phyloP scores from a whole-genome alignment of 73 alveolate species.

The Paramecium sonneborni region DNA sequence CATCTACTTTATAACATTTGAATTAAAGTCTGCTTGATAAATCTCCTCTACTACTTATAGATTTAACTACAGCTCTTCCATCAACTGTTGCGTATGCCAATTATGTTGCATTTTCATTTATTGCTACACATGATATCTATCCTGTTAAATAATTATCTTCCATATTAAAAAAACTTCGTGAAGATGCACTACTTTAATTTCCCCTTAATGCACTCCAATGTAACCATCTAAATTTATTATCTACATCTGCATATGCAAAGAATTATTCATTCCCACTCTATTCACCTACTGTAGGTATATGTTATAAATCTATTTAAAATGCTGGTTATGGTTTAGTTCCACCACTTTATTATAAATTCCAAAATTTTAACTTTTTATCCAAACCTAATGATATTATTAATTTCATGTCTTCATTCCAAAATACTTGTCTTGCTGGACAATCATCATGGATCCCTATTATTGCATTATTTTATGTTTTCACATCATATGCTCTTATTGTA shows the following conservation, averaged over 20 bases:
- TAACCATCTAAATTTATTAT: not conserved
- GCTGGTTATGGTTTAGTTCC: constrained; percentile 6
- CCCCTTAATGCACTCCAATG: constrained; percentile 17
- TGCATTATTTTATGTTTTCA: not conserved
- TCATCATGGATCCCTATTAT: constrained; percentile 40
- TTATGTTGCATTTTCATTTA: not conserved
- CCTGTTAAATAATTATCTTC: not conserved
- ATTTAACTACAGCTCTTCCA: constrained; percentile 26
- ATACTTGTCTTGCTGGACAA: constrained; percentile 16
- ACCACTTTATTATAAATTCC: not conserved
- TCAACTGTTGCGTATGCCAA: constrained; percentile 50
- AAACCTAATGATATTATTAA: not conserved
- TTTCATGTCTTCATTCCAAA: not conserved
- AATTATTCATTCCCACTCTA: not conserved
- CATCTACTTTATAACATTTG: not conserved
- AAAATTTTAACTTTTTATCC: constrained; percentile 18
- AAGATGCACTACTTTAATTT: not conserved
- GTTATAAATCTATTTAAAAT: not conserved
- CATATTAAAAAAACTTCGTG: constrained; percentile 28
- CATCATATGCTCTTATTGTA: constrained; percentile 35
- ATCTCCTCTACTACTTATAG: not conserved
- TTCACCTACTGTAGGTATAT: constrained; percentile 32
- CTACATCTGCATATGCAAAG: constrained; percentile 43
- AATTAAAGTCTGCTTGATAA: not conserved
- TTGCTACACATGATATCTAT: not conserved